Percentiles rank a stretch among this genome's conserved stretches.
Evolutionary conservation across 495 filamentous ascomycete genomes (phyloP).

Genomic region (Astrothelium macrocarpum): DNA sequence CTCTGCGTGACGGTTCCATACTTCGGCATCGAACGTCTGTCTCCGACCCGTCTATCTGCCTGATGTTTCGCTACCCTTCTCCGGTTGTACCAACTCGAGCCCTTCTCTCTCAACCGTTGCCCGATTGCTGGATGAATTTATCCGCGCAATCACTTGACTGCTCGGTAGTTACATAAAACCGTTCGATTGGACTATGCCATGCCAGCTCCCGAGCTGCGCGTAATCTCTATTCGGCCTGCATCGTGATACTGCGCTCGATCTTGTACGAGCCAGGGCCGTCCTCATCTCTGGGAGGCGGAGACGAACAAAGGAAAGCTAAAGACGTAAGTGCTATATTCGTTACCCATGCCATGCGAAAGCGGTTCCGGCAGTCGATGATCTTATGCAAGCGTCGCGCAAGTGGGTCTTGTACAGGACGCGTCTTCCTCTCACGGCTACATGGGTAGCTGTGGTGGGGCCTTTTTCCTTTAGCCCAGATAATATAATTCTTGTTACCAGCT

Average conservation of each 20-base stretch:
- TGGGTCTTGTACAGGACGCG: background rate
- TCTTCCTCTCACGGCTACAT: background rate
- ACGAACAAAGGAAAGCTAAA: background rate
- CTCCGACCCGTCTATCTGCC: background rate
- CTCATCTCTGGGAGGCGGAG: background rate
- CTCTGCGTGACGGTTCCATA: background rate
- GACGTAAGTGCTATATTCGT: constrained; percentile 1
- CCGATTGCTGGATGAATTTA: background rate
- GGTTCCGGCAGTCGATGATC: background rate
- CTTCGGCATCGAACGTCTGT: background rate
- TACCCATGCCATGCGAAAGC: background rate
- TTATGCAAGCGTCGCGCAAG: background rate
- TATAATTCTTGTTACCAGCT: background rate
- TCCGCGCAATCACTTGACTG: background rate
- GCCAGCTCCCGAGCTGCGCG: background rate
- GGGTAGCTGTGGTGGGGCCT: background rate
- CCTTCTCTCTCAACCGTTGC: background rate
- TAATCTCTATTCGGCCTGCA: background rate
- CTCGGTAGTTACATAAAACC: background rate
- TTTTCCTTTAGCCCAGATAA: background rate
- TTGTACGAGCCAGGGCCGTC: background rate
- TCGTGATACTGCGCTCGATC: background rate
- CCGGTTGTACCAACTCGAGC: background rate
- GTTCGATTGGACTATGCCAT: background rate
- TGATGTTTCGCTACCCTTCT: background rate